Base-by-base conservation (phyloP, 2,329 filamentous ascomycete species). In the Cercospora sojina region DNA sequence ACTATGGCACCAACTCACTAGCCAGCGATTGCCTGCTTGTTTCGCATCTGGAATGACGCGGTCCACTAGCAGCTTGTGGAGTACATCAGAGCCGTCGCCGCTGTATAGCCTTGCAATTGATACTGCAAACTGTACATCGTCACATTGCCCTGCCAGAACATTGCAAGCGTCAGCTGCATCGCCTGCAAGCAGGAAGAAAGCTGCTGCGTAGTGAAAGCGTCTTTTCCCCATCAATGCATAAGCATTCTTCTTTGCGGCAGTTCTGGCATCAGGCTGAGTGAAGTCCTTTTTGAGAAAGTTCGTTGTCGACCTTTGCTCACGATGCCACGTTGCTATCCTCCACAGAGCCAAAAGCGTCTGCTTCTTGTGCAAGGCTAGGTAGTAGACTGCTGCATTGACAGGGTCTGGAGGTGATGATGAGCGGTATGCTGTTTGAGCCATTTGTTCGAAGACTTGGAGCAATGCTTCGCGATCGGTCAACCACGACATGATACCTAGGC, bases 401-500 rank as follows among this genome's bases (percentile, higher is more conserved):
- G 95, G 95, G 72, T 96, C 94, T 77, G 93, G 95, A 65, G 91
- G 86, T 32, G 97, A 92, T 23, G 88, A 89, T 71, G 91, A 92
- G 16, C 92, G 93, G 78, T 98, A 99, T 75, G 98, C 93, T 70
- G 95, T 97, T 51, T 93, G 88, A 31, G 93, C 96, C 53, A 99
- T 87, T n/a, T 88, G 80, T 77, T 99, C 95, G 69, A 99, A 93
- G 75, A 97, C 92, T 0, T 86, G 79, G 77, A 95, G 92, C 76
- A 98, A 82, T 23, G 92, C 88, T 63, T 85, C 86, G 18, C 84
- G 79, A 77, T 97, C 93, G 0, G 88, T 87, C 69, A 99, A 84
- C 94, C 95, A 99, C 88, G 97, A 94, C 75, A 97, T 97, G 64
- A 98, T 85, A 10, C 95, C 95, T 71, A 90, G 92, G 76, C 96